Base-by-base conservation (phyloP, 78 protist genomes). In the Dictyostelium firmibasis region DNA sequence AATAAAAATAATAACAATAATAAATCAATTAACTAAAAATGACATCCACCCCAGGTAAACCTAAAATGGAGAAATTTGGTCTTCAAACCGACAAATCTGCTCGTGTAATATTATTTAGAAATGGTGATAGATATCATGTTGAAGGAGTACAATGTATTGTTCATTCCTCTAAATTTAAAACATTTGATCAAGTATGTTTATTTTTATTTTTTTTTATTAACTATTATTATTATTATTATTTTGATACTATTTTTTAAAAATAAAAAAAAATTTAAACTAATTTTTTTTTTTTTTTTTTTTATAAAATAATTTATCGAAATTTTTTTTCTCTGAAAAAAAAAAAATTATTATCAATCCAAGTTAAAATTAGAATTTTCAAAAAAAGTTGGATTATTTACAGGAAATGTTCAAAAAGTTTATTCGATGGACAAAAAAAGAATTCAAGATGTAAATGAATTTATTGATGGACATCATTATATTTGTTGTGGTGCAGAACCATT, bases 401-500 rank as follows among this genome's bases (percentile, higher is more conserved):
- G 95, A n/a, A 62, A 75, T n/a, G 95, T 92, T 9, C 38, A 77
- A 29, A 92, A 47, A 44, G 31, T 92, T 10, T 83, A 84, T 62
- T 31, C 84, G 10, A 44, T 50, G 44, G 84, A 92, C 25, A 85
- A 85, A 62, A 92, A 92, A 72, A 44, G 69, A 75, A 70, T 70
- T 33, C n/a, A 36, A 38, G 83, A 76, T 76, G 38, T 76, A 76
- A 16, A 36, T 5, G 83, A 47, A 35, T 76, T 76, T 76, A 9
- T 76, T n/a, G 31, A 76, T 76, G 60, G 57, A n/a, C 85, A 76
- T 27, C 84, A 85, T 64, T 92, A 92, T 64, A 83, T 92, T 44
- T 82, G 89, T 31, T 92, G 95, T 79, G 95, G 91, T 38, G 95
- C 91, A n/a, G 95, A 92, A 11, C 84, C 84, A 23, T 83, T 92